Conservation (phyloP, 495 filamentous ascomycete species). For the Podospora tetraspora region DNA sequence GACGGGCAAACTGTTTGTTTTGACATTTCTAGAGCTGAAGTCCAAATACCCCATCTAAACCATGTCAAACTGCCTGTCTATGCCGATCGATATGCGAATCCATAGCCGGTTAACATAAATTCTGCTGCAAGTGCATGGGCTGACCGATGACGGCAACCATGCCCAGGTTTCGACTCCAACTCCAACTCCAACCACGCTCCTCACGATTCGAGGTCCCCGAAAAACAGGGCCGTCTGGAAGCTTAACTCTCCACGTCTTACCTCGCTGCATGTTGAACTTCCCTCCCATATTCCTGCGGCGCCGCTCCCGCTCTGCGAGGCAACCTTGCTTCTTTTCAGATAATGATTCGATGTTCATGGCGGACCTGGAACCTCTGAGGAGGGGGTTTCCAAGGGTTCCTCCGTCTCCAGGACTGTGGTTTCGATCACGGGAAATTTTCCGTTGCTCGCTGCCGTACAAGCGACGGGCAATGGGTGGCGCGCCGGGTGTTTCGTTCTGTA, state of each 20-base stretch:
- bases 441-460: no score
- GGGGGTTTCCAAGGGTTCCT: not conserved
- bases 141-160: no score
- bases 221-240: no score
- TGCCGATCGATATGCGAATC: not conserved
- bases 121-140: not conserved
- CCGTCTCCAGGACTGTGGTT: not conserved
- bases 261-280: no score
- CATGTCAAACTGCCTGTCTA: not conserved
- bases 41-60: no score
- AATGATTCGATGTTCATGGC: not conserved
- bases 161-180: not conserved
- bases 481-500: no score
- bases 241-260: no score
- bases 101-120: not conserved
- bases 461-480: no score
- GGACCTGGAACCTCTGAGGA: not conserved
- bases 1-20: not conserved
- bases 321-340: not conserved
- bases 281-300: not conserved
- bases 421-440: not conserved
- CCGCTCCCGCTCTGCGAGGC: not conserved
- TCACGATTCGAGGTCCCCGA: not conserved
- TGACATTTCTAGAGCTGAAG: not conserved
- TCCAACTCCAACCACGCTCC: not conserved